Percentiles rank a stretch among this genome's conserved stretches.
These are phyloP conservation scores for Starmerella asiatica DNA, from an alignment of 805 yeast species.

Conservation along the genomic window DNA sequence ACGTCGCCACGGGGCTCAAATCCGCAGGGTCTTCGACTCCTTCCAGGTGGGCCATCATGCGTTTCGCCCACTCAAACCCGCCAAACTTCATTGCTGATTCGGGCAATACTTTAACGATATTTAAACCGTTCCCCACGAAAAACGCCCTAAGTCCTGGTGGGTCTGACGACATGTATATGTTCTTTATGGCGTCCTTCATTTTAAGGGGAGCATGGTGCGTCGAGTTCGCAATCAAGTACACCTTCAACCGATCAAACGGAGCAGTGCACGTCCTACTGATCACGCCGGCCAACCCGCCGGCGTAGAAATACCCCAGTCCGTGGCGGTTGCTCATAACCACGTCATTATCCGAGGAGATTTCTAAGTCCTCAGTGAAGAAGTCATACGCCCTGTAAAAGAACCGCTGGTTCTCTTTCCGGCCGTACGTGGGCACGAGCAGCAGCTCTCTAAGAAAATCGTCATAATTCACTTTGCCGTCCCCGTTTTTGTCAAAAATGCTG, in stretches of 20 bases:
- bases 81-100: constrained; percentile 97
- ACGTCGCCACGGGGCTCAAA: constrained; percentile 64
- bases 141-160: constrained; percentile 57
- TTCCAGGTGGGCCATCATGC: constrained; percentile 57
- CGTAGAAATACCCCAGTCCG: constrained; percentile 81
- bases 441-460: constrained; percentile 79
- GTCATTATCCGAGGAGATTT: constrained; percentile 82
- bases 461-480: constrained; percentile 58
- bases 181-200: constrained; percentile 61
- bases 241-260: constrained; percentile 90
- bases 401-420: constrained; percentile 29
- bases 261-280: constrained; percentile 94
- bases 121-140: constrained; percentile 90
- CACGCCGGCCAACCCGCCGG: constrained; percentile 94
- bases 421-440: constrained; percentile 56
- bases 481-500: constrained; percentile 39
- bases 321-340: constrained; percentile 70
- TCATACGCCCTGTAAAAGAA: constrained; percentile 61
- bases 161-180: constrained; percentile 66
- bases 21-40: constrained; percentile 59
- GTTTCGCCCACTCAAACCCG: constrained; percentile 76
- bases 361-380: constrained; percentile 68
- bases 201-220: constrained; percentile 37
- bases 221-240: constrained; percentile 71
- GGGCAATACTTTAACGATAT: constrained; percentile 87